Conservation (phyloP, 495 filamentous ascomycete species). For the Xylaria cubensis region DNA sequence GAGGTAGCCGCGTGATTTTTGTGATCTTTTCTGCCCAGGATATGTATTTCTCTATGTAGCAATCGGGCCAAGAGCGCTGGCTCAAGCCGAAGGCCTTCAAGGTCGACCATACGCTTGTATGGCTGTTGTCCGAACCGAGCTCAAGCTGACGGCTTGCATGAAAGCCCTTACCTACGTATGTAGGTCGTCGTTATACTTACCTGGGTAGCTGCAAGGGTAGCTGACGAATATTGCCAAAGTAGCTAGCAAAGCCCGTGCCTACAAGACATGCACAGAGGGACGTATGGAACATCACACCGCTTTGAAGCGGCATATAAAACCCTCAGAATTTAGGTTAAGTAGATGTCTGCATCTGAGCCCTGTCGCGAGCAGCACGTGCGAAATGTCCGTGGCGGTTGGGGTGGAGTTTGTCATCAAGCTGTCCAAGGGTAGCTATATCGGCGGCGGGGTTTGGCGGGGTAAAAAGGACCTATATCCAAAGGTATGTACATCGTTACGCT, state of each 20-base stretch:
- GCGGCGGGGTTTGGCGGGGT: slow-evolving; percentile 27
- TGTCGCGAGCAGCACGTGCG: slow-evolving; percentile 25
- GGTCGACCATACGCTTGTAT: background rate
- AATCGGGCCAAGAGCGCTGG: slow-evolving; percentile 11
- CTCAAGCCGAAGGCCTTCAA: slow-evolving; percentile 12
- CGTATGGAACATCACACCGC: slow-evolving; percentile 13
- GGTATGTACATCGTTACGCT: slow-evolving; percentile 1
- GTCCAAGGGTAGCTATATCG: slow-evolving; percentile 8
- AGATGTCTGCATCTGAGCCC: slow-evolving; percentile 18
- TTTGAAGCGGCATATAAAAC: slow-evolving; percentile 22
- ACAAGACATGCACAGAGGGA: background rate
- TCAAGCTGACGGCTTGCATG: slow-evolving; percentile 4
- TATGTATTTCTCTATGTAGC: background rate
- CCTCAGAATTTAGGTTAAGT: slow-evolving; percentile 9
- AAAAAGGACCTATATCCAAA: background rate
- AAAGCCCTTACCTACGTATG: slow-evolving; percentile 4
- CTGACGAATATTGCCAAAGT: background rate
- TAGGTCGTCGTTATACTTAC: background rate
- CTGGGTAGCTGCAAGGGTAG: slow-evolving; percentile 2
- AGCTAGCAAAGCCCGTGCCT: slow-evolving; percentile 4
- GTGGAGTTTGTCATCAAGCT: slow-evolving; percentile 17
- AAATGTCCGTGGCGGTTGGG: slow-evolving; percentile 21
- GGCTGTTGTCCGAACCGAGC: slow-evolving; percentile 1
- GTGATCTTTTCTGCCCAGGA: background rate
- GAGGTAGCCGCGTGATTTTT: background rate